Conservation (phyloP, 2,329 filamentous ascomycete species). For the Fusarium sp. region DNA sequence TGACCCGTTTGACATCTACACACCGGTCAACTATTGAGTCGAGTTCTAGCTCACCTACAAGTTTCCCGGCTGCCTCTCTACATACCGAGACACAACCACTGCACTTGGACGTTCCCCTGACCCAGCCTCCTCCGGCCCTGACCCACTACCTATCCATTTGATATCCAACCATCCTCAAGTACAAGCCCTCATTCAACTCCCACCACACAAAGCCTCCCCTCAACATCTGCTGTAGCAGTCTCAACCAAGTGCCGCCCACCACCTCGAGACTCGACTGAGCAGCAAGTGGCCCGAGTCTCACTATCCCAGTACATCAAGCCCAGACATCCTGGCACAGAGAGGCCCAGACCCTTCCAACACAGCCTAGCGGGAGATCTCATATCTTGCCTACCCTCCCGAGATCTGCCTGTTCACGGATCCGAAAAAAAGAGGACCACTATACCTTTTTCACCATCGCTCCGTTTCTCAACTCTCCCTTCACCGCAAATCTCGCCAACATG, state of each 20-base stretch:
- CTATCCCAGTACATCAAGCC: conserved; percentile 1
- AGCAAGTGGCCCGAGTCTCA: conserved; percentile 4
- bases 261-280: neutral
- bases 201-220: conserved; percentile 1
- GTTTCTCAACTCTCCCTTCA: neutral
- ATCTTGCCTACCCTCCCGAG: conserved; percentile 1
- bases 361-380: conserved; percentile 17
- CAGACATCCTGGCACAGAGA: neutral
- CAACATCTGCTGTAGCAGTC: conserved; percentile 8
- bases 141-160: neutral
- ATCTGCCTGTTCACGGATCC: conserved; percentile 3
- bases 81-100: neutral
- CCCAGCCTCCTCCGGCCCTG: neutral
- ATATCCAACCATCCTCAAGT: neutral
- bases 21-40: conserved; percentile 15
- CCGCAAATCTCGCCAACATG: conserved; percentile 42
- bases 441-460: neutral
- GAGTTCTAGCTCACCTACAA: conserved; percentile 26
- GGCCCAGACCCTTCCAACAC: conserved; percentile 13
- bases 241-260: conserved; percentile 9
- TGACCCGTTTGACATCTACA: conserved; percentile 18
- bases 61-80: neutral
- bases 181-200: conserved; percentile 12
- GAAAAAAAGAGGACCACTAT: conserved; percentile 2
- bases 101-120: neutral